Evolutionary conservation across 495 filamentous ascomycete genomes (phyloP).

Genomic region (Neurospora sp.): DNA sequence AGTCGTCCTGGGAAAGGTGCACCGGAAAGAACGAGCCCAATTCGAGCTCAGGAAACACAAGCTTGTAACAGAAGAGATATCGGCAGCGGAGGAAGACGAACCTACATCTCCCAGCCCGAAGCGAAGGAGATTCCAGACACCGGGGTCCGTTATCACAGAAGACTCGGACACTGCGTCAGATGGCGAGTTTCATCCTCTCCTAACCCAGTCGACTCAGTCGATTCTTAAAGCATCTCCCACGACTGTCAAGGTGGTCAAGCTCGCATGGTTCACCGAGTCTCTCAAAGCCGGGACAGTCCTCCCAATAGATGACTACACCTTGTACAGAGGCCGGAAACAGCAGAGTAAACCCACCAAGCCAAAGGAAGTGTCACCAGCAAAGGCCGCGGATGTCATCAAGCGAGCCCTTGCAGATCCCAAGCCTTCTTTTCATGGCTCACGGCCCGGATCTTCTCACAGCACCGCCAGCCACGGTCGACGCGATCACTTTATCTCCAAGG

Average conservation of each 20-base stretch:
- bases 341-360: conserved; percentile 7
- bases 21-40: conserved; percentile 55
- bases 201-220: neutral
- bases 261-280: conserved; percentile 66
- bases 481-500: conserved; percentile 2
- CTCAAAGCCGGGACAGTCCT: conserved; percentile 42
- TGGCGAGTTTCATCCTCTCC: conserved; percentile 5
- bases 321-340: conserved; percentile 52
- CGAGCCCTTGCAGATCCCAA: conserved; percentile 24
- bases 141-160: conserved; percentile 11
- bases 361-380: conserved; percentile 5
- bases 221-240: conserved; percentile 7
- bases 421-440: neutral
- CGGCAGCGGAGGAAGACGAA: conserved; percentile 1
- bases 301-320: conserved; percentile 48
- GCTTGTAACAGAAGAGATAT: conserved; percentile 53
- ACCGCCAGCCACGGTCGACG: neutral
- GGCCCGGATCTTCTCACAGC: conserved; percentile 11
- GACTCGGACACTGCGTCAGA: conserved; percentile 33
- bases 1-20: conserved; percentile 63
- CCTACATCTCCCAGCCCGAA: conserved; percentile 21
- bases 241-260: conserved; percentile 56
- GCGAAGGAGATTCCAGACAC: conserved; percentile 20
- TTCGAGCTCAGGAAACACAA: conserved; percentile 62
- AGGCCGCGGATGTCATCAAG: conserved; percentile 20